These are phyloP conservation scores for Alternaria longipes DNA, from an alignment of 2,329 filamentous ascomycete genomes.

Conservation along the genomic window DNA sequence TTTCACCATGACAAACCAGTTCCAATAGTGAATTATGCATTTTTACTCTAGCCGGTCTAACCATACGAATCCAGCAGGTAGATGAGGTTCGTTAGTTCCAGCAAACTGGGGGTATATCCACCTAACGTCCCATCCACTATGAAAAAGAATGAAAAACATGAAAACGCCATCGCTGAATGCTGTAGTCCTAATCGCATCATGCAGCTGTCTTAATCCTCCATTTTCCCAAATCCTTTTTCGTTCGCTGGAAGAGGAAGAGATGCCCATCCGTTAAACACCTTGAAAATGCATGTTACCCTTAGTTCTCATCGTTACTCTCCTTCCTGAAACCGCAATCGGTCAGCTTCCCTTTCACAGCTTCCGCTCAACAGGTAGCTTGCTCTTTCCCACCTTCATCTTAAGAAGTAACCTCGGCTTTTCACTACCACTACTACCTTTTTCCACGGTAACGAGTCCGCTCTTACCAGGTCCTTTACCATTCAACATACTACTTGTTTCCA, in stretches of 20 bases:
- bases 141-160: neutral
- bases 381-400: constrained; percentile 31
- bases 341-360: neutral
- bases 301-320: neutral
- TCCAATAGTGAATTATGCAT: neutral
- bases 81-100: neutral
- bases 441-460: constrained; percentile 30
- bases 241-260: neutral
- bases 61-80: neutral
- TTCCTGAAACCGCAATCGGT: neutral
- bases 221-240: neutral
- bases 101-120: constrained; percentile 16
- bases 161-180: constrained; percentile 41
- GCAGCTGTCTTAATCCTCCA: neutral
- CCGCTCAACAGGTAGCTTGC: constrained; percentile 17
- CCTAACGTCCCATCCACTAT: constrained; percentile 2
- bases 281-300: constrained; percentile 10
- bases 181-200: constrained; percentile 10
- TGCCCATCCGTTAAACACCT: constrained; percentile 4
- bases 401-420: constrained; percentile 30
- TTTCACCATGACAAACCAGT: neutral
- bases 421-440: constrained; percentile 19
- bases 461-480: constrained; percentile 26
- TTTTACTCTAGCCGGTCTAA: constrained; percentile 1
- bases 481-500: constrained; percentile 27